phyloP scores from a whole-genome alignment of 345 rosid genomes.

The Rhodomyrtus tomentosa region DNA sequence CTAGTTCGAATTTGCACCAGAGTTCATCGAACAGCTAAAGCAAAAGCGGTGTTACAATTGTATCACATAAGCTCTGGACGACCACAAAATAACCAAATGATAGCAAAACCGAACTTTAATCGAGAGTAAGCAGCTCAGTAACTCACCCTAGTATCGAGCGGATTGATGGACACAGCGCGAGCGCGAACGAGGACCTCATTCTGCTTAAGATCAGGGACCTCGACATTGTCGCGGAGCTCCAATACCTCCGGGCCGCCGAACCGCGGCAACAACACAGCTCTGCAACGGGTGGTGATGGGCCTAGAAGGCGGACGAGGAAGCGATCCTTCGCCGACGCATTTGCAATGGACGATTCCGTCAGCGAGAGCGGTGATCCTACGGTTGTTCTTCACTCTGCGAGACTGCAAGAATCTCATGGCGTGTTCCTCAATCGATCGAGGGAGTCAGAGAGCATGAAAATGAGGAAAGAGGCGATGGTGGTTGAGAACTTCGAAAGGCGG shows the following conservation, averaged over 20 bases:
- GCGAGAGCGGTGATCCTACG: neutral
- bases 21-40: neutral
- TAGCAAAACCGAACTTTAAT: neutral
- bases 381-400: neutral
- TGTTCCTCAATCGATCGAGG: neutral
- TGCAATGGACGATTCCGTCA: neutral
- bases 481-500: neutral
- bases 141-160: constrained; percentile 87
- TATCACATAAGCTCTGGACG: neutral
- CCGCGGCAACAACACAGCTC: constrained; percentile 78
- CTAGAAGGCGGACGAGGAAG: constrained; percentile 5
- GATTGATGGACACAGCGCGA: constrained; percentile 84
- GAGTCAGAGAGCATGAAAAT: neutral
- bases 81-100: neutral
- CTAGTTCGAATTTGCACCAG: neutral
- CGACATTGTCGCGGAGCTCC: constrained; percentile 60
- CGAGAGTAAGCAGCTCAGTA: neutral
- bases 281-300: constrained; percentile 49
- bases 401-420: constrained; percentile 17
- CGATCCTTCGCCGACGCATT: neutral
- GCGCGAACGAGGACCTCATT: constrained; percentile 78
- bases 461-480: neutral
- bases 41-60: neutral
- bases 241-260: constrained; percentile 90
- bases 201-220: constrained; percentile 65